Evolutionary conservation across 257 asterid genomes (phyloP), one percentile per base, ranked within the genome.

Genomic region (Cynanchum wilfordii): DNA sequence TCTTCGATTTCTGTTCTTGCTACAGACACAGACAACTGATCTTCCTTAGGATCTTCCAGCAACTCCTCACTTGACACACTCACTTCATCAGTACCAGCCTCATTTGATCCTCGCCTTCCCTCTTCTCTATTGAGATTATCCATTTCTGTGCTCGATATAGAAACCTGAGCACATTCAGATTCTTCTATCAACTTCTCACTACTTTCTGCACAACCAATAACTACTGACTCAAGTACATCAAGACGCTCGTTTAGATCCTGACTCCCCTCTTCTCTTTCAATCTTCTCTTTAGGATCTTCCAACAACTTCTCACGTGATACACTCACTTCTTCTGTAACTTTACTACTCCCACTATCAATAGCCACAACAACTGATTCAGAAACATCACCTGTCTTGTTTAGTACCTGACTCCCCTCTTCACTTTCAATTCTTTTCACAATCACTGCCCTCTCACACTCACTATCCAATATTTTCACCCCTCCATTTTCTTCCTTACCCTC

Each of bases 401-500:
- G 73, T 69, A 56, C 71, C 72, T 77, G 69, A 63, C 67, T 71
- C 15, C 45, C 60, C 1, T 47, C 79, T 45, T 78, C 78, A 29
- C 63, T 58, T 68, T 78, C 83, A 30, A 69, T 58, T 64, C 68
- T 79, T 69, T 79, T 64, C 17, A 79, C 79, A 42, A 55, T 62
- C 77, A 45, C 83, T 73, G 81, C 78, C 36, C 65, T 69, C 79
- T 77, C 86, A 33, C 44, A 30, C 51, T 80, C 80, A 25, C 75
- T 81, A 29, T 78, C 85, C 76, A 77, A 66, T 65, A 76, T 85
- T 33, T 75, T 80, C 78, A 79, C 86, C 55, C 50, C 75, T 66
- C 64, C 54, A 71, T 36, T 25, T 67, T 72, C 86, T 24, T 74
- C 77, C 74, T 47, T 66, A 8, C 58, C 74, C 70, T 82, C 85